phyloP scores from a whole-genome alignment of 1,284 basidiomycete species.

The Coriolopsis trogii region DNA sequence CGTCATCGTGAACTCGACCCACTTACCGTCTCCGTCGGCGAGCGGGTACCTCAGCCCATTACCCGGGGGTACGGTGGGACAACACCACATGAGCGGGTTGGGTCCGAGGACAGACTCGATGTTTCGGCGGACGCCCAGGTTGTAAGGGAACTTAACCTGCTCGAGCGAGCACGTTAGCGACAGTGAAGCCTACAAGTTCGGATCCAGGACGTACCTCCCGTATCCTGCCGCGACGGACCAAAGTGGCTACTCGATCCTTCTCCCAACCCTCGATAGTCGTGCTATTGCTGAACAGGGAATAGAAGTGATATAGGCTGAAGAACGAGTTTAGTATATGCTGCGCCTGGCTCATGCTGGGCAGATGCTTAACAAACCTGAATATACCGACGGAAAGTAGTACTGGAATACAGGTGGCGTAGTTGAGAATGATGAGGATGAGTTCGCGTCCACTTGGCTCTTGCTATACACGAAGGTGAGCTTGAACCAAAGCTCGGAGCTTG shows the following conservation, averaged over 20 bases:
- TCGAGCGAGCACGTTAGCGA: background rate
- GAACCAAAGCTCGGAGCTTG: background rate
- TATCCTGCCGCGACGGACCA: slow-evolving; percentile 87
- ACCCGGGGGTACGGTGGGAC: slow-evolving; percentile 67
- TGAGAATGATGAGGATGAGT: slow-evolving; percentile 85
- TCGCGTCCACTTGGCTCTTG: slow-evolving; percentile 71
- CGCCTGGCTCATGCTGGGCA: no score
- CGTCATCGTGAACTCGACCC: slow-evolving; percentile 50
- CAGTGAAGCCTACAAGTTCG: background rate
- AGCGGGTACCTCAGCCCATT: slow-evolving; percentile 81
- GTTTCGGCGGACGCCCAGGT: slow-evolving; percentile 78
- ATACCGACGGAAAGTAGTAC: slow-evolving; percentile 85
- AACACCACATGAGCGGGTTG: slow-evolving; percentile 82
- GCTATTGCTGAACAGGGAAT: slow-evolving; percentile 78
- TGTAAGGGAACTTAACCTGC: slow-evolving; percentile 91
- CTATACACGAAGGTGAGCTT: slow-evolving; percentile 41
- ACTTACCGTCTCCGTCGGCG: slow-evolving; percentile 78
- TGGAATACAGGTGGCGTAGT: slow-evolving; percentile 85
- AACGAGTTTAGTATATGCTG: no score
- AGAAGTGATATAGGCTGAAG: slow-evolving; percentile 78
- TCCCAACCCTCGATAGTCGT: slow-evolving; percentile 99
- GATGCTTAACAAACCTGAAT: slow-evolving; percentile 64
- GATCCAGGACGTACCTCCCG: slow-evolving; percentile 57
- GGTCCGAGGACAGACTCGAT: slow-evolving; percentile 77
- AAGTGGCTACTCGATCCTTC: slow-evolving; percentile 90